phyloP scores from a whole-genome alignment of 768 basidiomycete species.

The Multifurca ochricompacta region DNA sequence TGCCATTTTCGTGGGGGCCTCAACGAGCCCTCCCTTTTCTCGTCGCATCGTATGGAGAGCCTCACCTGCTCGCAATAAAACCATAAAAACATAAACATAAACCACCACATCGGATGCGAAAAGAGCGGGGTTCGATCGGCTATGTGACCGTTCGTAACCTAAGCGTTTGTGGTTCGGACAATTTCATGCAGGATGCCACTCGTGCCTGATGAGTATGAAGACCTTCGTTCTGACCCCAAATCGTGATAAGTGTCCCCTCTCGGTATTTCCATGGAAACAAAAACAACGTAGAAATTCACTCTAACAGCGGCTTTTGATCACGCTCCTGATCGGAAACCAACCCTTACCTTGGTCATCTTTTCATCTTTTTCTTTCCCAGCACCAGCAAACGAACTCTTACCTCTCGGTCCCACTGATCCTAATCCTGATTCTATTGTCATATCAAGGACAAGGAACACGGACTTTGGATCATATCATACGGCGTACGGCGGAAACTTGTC shows the following conservation, averaged over 20 bases:
- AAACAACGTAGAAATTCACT: not conserved
- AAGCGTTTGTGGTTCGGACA: conserved; percentile 6
- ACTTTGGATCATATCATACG: conserved; percentile 61
- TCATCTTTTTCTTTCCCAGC: not conserved
- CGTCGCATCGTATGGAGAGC: conserved; percentile 1
- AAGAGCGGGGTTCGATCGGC: not conserved
- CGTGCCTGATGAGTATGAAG: not conserved
- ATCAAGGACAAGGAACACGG: conserved; percentile 47
- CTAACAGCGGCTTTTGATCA: not conserved
- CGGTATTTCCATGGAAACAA: conserved; percentile 14
- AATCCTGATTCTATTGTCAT: conserved; percentile 36
- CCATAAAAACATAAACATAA: no score
- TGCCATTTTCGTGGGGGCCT: conserved; percentile 34
- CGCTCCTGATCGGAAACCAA: conserved; percentile 6
- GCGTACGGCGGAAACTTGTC: conserved; percentile 52
- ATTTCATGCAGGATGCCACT: not conserved
- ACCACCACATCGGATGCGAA: not conserved
- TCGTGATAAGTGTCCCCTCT: not conserved
- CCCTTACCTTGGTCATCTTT: not conserved
- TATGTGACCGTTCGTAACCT: not conserved
- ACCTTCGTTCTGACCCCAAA: not conserved
- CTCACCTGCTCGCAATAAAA: conserved; percentile 5
- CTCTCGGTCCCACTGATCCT: conserved; percentile 45
- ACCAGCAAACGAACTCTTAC: conserved; percentile 27
- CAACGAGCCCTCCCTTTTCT: conserved; percentile 45